Conservation (phyloP, 75 land plant genomes). For the Pinus tabuliformis region DNA sequence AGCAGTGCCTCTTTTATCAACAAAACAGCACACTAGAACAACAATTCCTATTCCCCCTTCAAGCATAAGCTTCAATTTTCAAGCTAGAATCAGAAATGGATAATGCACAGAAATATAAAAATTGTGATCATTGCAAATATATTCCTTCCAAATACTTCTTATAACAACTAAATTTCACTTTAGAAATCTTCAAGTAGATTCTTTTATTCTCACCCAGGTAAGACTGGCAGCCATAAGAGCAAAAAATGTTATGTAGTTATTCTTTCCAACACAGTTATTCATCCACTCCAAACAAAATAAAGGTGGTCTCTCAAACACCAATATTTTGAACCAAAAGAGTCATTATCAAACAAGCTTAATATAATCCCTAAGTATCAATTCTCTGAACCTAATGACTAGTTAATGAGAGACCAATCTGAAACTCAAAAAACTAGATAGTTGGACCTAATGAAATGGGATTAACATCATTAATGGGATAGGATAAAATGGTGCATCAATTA, state of each 20-base stretch:
- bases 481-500: not conserved
- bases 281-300: slow-evolving; percentile 68
- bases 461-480: not conserved
- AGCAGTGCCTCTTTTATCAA: slow-evolving; percentile 50
- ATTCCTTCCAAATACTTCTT: not conserved
- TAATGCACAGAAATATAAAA: not conserved
- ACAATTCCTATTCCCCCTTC: slow-evolving; percentile 77
- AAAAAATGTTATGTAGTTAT: slow-evolving; percentile 88
- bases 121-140: not conserved
- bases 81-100: slow-evolving; percentile 5
- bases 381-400: not conserved
- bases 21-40: slow-evolving; percentile 86
- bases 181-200: not conserved
- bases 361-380: not conserved
- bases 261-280: slow-evolving; percentile 94
- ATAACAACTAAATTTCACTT: not conserved
- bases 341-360: not conserved
- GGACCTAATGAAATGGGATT: not conserved
- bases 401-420: not conserved
- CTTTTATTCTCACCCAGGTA: slow-evolving; percentile 55
- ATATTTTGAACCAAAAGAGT: not conserved
- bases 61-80: slow-evolving; percentile 55
- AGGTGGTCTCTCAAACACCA: not conserved
- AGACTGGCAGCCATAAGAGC: slow-evolving; percentile 87
- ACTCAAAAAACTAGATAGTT: not conserved